Evolutionary conservation across 2,329 filamentous ascomycete genomes (phyloP), one percentile per base, ranked within the genome.

Genomic region (Lachnellula occidentalis): DNA sequence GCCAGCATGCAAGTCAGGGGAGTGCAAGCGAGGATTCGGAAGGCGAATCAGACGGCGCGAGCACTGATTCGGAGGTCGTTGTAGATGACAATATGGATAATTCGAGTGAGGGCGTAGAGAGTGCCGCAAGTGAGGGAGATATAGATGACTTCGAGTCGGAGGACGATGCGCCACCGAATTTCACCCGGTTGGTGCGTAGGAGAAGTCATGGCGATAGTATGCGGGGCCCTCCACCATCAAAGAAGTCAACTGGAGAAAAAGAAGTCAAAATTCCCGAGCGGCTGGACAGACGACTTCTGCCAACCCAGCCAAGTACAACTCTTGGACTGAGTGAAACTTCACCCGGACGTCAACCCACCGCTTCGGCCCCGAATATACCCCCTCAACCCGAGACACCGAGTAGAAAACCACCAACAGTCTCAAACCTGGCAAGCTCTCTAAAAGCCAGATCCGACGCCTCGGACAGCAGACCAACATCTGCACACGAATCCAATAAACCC

Each of bases 11-110:
- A 14, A 75, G 73, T 53, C 71, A 76, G 37, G 71, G 70, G 12
- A 76, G 73, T 46, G 72, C 73, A 4, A 76, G 73, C 47, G 76
- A 78, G 53, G 71, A 71, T 14, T 74, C 74, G 0, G 64, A 59
- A 34, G 65, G 62, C 34, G 63, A 61, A 17, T 71, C 71, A 8
- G 71, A 72, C 14, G 72, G 71, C 42, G 72, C 73, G 19, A 65
- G 71, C 36, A 21, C 43, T 46, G 74, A 75, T 41, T 69, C 70
- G 8, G 75, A 75, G 31, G 62, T 59, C 14, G 70, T 71, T 50
- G 71, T 72, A 3, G 66, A 66, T 5, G 71, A 72, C 17, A 60
- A 61, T 19, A 62, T 62, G 7, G 64, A 66, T 37, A 55, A 57
- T 7, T 60, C 63, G 39, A 58, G 56, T 34, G 51, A 60, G 45